Percentiles rank a stretch among this genome's conserved stretches.
Evolutionary conservation across 305 asterid genomes (phyloP).

Genomic region (Nicotiana rustica): DNA sequence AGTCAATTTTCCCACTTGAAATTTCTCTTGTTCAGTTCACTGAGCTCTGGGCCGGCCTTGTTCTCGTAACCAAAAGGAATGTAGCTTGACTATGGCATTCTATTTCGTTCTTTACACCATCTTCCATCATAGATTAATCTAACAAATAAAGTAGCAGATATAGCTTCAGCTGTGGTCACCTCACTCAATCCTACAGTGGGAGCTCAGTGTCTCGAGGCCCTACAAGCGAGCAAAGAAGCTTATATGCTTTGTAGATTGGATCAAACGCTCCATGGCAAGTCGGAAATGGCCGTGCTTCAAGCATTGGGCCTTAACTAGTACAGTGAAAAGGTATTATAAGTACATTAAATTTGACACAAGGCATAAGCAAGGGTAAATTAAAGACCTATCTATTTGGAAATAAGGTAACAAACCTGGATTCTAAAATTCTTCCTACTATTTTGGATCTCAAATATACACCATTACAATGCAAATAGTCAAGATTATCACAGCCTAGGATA

Average conservation of each 20-base stretch:
- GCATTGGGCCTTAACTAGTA: background rate
- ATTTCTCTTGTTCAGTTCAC: background rate
- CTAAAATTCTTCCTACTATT: constrained; percentile 7
- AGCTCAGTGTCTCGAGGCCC: background rate
- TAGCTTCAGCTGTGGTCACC: background rate
- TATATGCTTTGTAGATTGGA: background rate
- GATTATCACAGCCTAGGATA: constrained; percentile 6
- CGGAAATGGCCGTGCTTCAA: constrained; percentile 13
- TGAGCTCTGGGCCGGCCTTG: background rate
- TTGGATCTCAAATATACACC: constrained; percentile 25
- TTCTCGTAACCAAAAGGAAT: background rate
- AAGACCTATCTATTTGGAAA: constrained; percentile 17
- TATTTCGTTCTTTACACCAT: background rate
- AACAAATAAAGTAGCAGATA: background rate
- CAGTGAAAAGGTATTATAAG: background rate
- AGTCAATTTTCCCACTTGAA: background rate
- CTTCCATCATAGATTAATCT: background rate
- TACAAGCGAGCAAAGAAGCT: background rate
- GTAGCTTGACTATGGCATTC: background rate
- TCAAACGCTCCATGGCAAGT: background rate
- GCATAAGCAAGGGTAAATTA: constrained; percentile 16
- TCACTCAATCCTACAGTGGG: background rate
- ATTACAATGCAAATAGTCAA: background rate
- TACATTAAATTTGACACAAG: constrained; percentile 15
- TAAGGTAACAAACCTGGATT: background rate